Base-by-base conservation (phyloP, 1,139 yeast genomes). In the Yamadazyma triangularis region DNA sequence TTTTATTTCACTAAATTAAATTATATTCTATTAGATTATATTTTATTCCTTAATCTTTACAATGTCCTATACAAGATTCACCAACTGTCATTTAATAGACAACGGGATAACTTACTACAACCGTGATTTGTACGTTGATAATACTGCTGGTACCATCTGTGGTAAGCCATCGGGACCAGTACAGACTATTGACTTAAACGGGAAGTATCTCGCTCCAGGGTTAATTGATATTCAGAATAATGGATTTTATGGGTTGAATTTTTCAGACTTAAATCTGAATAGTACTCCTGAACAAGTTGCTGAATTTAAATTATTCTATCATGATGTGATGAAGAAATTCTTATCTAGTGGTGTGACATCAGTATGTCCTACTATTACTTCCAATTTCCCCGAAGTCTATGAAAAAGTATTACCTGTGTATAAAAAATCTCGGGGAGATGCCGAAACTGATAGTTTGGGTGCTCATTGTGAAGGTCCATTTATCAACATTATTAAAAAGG, bases 381-480 rank as follows among this genome's bases (percentile, higher is more conserved):
- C 80, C 6, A 73, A 70, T 30, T 70, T 66, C 45, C 70, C 76
- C 6, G 64, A 67, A 31, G 78, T 73, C 15, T 77, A 77, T 48
- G 53, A 55, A 25, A 69, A 64, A 36, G 76, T 73, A 8, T 55
- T 77, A 35, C 79, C 79, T 4, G 48, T 63, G 22, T 61, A 73
- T 43, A 56, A 58, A 12, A 59, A 60, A 23, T 53, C 62, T 18
- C 51, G 75, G 27, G 44, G 57, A 5, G 33, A 45, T 22, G 43
- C 50, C 26, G 69, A 64, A 43, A 60, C 73, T 11, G 83, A 77
- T 46, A 67, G 73, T 4, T 56, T 77, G 31, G 84, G 84, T 4
- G 79, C 79, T n/a, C 84, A 77, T 45, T 53, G 73, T 29, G 84
- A 77, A 45, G 84, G 84, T 7, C 84, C 84, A 4, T 76, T 77